These are phyloP conservation scores for Penicillium sp. DNA, from an alignment of 2,329 filamentous ascomycete species.

Conservation along the genomic window DNA sequence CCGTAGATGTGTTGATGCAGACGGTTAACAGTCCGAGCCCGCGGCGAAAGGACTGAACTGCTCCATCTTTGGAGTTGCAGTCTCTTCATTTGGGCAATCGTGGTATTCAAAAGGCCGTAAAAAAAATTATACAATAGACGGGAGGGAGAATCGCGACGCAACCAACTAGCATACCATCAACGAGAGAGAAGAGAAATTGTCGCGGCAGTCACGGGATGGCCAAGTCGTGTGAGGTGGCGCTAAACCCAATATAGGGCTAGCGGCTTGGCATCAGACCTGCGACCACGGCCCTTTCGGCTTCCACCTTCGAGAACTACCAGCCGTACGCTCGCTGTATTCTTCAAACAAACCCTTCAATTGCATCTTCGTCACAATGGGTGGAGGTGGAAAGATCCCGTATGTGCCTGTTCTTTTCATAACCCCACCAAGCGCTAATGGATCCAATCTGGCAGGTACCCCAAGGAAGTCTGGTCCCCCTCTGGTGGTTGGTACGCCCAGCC, in stretches of 20 bases:
- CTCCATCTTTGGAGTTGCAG: conserved; percentile 46
- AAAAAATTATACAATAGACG: conserved; percentile 11
- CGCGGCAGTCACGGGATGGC: conserved; percentile 32
- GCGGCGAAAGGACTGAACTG: conserved; percentile 43
- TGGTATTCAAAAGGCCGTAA: conserved; percentile 5
- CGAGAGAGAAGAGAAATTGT: conserved; percentile 35
- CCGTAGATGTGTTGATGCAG: conserved; percentile 31
- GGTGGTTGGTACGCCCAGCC: conserved; percentile 97
- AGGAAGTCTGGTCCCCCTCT: conserved; percentile 97
- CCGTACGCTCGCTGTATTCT: conserved; percentile 18
- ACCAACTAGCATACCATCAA: conserved; percentile 13
- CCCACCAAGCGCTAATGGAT: conserved; percentile 18
- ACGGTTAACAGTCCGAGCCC: conserved; percentile 35
- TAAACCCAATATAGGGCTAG: conserved; percentile 22
- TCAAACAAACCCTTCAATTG: conserved; percentile 19
- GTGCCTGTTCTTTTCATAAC: conserved; percentile 37
- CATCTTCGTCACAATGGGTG: conserved; percentile 49
- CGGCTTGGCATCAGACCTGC: conserved; percentile 25
- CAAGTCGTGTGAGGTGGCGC: conserved; percentile 28
- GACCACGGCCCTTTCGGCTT: conserved; percentile 27
- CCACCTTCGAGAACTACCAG: conserved; percentile 20
- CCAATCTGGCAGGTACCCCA: conserved; percentile 63
- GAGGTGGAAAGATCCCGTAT: conserved; percentile 69
- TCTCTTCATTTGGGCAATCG: conserved; percentile 41
- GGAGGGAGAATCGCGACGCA: conserved; percentile 14